A percentile compares a stretch with the other conserved stretches of the same genome.
Evolutionary conservation across 257 asterid genomes (phyloP).

Genomic region (Gentiana dahurica): DNA sequence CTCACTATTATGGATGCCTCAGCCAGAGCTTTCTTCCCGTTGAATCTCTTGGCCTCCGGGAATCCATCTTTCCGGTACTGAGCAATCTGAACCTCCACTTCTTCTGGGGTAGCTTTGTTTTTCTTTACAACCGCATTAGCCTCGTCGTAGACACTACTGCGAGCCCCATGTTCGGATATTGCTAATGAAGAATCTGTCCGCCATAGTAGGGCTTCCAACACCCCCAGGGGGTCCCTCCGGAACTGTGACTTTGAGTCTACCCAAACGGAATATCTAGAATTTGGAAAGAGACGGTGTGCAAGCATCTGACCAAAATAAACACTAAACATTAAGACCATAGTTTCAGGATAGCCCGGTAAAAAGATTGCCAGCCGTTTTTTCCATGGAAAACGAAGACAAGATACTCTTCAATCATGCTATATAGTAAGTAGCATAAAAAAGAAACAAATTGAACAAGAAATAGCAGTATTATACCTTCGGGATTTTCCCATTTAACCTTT

Average conservation of each 20-base stretch:
- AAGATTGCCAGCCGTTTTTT: not conserved
- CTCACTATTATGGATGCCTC: slow-evolving; percentile 98
- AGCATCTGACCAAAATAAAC: slow-evolving; percentile 63
- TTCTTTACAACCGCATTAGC: slow-evolving; percentile 96
- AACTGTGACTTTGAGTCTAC: slow-evolving; percentile 96
- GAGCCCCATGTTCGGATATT: slow-evolving; percentile 99
- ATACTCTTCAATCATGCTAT: not conserved
- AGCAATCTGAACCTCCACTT: slow-evolving; percentile 72
- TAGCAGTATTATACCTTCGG: slow-evolving; percentile 64
- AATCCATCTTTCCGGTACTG: slow-evolving; percentile 81
- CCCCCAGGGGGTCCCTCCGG: slow-evolving; percentile 92
- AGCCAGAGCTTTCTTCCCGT: slow-evolving; percentile 92
- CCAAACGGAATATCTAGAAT: slow-evolving; percentile 90
- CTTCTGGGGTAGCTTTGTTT: slow-evolving; percentile 93
- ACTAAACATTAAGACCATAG: not conserved
- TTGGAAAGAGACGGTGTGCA: slow-evolving; percentile 93
- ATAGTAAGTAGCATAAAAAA: not conserved
- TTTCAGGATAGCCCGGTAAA: not conserved
- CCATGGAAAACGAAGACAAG: not conserved
- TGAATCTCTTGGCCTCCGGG: slow-evolving; percentile 88
- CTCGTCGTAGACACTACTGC: slow-evolving; percentile 95
- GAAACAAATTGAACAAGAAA: not conserved
- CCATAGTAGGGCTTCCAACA: slow-evolving; percentile 86
- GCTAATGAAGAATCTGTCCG: slow-evolving; percentile 70
- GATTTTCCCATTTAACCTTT: slow-evolving; percentile 91